Base-by-base conservation (phyloP, 1,284 basidiomycete genomes). In the Anthracocystis panici-leucophaei region DNA sequence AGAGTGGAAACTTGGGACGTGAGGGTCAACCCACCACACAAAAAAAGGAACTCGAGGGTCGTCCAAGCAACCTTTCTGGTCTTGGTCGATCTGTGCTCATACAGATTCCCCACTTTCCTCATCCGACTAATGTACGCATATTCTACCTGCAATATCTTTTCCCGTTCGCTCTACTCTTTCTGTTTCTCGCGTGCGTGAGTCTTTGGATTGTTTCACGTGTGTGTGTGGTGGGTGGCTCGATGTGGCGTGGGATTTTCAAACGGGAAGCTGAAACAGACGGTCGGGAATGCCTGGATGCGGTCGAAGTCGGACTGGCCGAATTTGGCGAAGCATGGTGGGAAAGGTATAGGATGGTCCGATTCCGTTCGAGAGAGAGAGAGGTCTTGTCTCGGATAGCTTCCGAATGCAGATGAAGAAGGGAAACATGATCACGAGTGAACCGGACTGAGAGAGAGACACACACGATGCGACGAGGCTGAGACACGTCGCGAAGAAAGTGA, bases 51-150 rank as follows among this genome's bases (percentile, higher is more conserved):
- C 62, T 71, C 68, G 62, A 71, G 68, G 62, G 44, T 71, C 58
- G 42, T 60, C 25, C 10, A 44, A 44, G n/a, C 33, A 42, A 21
- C 6, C 44, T 52, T 27, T 57, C 42, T 42, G 35, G 35, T 38
- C 35, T 44, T 53, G 45, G 46, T 33, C 41, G 67, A 70, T 58
- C 62, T 54, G 68, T 71, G 68, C 62, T 61, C 68, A 65, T 21
- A 57, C 57, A 65, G 62, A 65, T 71, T 65, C 54, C 68, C 61
- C 29, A 29, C 1, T 23, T n/a, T 33, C 51, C 52, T 46, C 57
- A 69, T 69, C 42, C 67, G 67, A 61, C 68, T 58, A 57, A 65
- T 71, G 68, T 71, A 71, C 62, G 68, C 68, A 71, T 71, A 71
- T 70, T 65, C 58, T 54, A 64, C 68, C 54, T 65, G 68, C 68